A percentile compares a stretch with the other conserved stretches of the same genome.
Conservation (phyloP, 192 early-diverging fungal species). For the Funneliformis mosseae region DNA sequence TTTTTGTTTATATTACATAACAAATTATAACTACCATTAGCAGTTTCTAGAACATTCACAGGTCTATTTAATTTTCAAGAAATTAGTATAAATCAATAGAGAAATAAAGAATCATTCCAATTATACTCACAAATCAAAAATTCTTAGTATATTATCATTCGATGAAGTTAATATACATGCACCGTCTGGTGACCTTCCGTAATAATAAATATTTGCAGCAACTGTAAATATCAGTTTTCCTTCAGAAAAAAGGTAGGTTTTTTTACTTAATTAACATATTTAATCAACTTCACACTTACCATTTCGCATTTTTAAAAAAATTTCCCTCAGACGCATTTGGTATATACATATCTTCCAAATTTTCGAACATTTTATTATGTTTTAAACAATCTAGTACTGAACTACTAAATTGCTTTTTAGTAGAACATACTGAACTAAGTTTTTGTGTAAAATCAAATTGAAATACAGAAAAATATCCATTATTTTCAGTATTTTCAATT, state of each 20-base stretch:
- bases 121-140: conserved; percentile 53
- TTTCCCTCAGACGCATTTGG: conserved; percentile 51
- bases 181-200: conserved; percentile 69
- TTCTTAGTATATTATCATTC: conserved; percentile 60
- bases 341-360: conserved; percentile 27
- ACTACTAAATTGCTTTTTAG: conserved; percentile 14
- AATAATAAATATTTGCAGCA: not conserved
- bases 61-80: conserved; percentile 26
- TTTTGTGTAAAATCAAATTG: conserved; percentile 24
- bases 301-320: conserved; percentile 64
- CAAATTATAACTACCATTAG: conserved; percentile 30
- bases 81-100: not conserved
- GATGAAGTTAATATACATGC: conserved; percentile 61
- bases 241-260: not conserved
- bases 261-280: not conserved
- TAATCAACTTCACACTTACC: conserved; percentile 41
- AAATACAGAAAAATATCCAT: not conserved
- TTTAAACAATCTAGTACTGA: conserved; percentile 11
- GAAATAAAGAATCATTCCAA: not conserved
- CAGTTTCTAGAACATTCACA: conserved; percentile 17
- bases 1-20: not conserved
- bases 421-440: conserved; percentile 8
- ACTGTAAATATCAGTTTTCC: not conserved
- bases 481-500: not conserved
- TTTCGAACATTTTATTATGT: not conserved